Evolutionary conservation across 768 basidiomycete genomes (phyloP).

Genomic region (Macrolepiota albuminosa): DNA sequence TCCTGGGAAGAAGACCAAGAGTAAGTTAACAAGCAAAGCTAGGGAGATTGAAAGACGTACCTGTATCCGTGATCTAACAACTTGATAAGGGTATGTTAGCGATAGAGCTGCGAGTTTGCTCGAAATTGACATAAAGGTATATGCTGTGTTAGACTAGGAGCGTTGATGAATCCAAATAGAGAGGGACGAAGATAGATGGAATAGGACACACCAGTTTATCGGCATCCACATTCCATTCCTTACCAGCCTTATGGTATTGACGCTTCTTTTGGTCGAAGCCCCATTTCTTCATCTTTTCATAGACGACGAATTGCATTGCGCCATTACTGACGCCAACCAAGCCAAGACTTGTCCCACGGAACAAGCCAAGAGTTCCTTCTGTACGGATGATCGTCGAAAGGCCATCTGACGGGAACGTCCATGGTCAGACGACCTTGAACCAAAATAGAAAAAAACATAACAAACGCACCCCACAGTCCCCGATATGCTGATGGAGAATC

Average conservation of each 20-base stretch:
- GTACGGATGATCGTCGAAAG: constrained; percentile 60
- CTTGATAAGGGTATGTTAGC: constrained; percentile 95
- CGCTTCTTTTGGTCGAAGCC: constrained; percentile 75
- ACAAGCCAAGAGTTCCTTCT: constrained; percentile 80
- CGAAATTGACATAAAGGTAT: constrained; percentile 87
- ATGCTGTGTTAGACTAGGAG: constrained; percentile 79
- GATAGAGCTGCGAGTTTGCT: constrained; percentile 84
- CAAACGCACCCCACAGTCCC: constrained; percentile 65
- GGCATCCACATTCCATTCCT: constrained; percentile 61
- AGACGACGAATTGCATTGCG: constrained; percentile 92
- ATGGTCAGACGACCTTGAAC: background rate
- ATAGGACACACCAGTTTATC: constrained; percentile 75
- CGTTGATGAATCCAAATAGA: background rate
- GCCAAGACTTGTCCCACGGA: constrained; percentile 83
- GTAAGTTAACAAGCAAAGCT: background rate
- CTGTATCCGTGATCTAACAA: constrained; percentile 90
- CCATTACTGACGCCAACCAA: constrained; percentile 93
- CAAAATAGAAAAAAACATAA: background rate
- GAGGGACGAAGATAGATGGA: background rate
- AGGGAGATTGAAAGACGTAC: constrained; percentile 34
- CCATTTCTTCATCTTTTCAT: constrained; percentile 94
- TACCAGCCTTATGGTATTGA: constrained; percentile 55
- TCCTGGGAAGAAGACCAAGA: constrained; percentile 38
- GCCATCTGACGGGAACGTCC: constrained; percentile 41
- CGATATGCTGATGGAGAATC: constrained; percentile 72